These are phyloP conservation scores for Saccharomyces uvarum DNA, from an alignment of 1,139 yeast species.

Conservation along the genomic window DNA sequence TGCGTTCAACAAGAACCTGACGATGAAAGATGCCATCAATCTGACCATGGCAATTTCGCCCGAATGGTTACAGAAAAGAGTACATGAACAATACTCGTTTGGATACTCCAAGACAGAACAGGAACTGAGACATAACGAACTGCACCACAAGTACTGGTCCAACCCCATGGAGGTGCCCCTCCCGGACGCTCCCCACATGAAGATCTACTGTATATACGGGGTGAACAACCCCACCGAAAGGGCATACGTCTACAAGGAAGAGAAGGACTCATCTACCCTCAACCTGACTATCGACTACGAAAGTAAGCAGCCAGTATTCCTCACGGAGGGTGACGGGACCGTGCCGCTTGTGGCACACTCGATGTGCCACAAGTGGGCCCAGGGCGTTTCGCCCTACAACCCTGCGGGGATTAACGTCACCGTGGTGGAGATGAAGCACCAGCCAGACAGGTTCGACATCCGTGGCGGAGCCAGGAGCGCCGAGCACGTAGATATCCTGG, in stretches of 20 bases:
- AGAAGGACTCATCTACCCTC: conserved; percentile 42
- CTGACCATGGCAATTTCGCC: conserved; percentile 60
- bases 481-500: conserved; percentile 93
- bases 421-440: conserved; percentile 84
- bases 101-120: conserved; percentile 58
- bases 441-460: conserved; percentile 87
- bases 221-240: conserved; percentile 94
- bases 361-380: conserved; percentile 80
- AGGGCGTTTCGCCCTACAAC: conserved; percentile 60
- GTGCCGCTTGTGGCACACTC: conserved; percentile 79
- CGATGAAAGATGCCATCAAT: conserved; percentile 61
- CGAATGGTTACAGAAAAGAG: conserved; percentile 62
- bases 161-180: conserved; percentile 87
- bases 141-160: conserved; percentile 72
- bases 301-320: conserved; percentile 54
- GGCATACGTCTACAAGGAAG: conserved; percentile 76
- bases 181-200: conserved; percentile 91
- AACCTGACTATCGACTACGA: conserved; percentile 59
- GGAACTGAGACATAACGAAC: conserved; percentile 57
- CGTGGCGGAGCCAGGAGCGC: conserved; percentile 98
- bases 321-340: conserved; percentile 96
- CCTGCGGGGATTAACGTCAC: conserved; percentile 71
- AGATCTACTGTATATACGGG: conserved; percentile 84
- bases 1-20: conserved; percentile 45
- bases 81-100: conserved; percentile 62